phyloP scores from a whole-genome alignment of 1,139 yeast genomes.

The Casaregolazyma lundiana region DNA sequence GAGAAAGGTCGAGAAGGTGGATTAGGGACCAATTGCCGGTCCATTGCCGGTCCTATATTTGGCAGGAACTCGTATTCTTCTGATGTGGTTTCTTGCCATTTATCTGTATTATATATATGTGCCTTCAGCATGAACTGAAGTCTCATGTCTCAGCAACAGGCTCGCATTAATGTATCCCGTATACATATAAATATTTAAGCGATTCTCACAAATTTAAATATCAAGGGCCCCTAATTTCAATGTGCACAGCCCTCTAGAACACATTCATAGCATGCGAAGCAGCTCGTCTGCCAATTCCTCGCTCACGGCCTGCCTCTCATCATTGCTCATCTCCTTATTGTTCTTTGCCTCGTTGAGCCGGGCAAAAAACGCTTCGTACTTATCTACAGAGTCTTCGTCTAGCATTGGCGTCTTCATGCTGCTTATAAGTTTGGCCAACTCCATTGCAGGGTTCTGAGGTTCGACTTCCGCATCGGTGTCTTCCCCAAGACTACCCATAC shows the following conservation, averaged over 20 bases:
- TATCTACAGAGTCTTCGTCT: constrained; percentile 23
- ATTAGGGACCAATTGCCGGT: constrained; percentile 8
- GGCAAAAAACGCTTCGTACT: constrained; percentile 24
- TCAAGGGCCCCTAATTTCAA: too few species aligned
- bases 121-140: too few species aligned
- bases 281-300: constrained; percentile 29
- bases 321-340: constrained; percentile 19
- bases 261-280: constrained; percentile 17
- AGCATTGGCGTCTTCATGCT: constrained; percentile 8
- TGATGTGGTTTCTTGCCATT: too few species aligned
- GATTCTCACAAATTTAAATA: too few species aligned
- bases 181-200: too few species aligned
- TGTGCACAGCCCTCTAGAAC: too few species aligned
- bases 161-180: too few species aligned
- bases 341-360: constrained; percentile 22
- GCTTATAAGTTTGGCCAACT: constrained; percentile 3
- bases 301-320: constrained; percentile 25
- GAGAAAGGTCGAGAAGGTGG: constrained; percentile 22
- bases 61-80: background rate
- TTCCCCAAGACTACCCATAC: constrained; percentile 13
- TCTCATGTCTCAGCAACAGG: too few species aligned
- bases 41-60: background rate
- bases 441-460: constrained; percentile 8
- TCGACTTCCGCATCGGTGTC: constrained; percentile 14
- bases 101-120: too few species aligned